Base-by-base conservation (phyloP, 1,139 yeast species). In the Eremothecium coryli region DNA sequence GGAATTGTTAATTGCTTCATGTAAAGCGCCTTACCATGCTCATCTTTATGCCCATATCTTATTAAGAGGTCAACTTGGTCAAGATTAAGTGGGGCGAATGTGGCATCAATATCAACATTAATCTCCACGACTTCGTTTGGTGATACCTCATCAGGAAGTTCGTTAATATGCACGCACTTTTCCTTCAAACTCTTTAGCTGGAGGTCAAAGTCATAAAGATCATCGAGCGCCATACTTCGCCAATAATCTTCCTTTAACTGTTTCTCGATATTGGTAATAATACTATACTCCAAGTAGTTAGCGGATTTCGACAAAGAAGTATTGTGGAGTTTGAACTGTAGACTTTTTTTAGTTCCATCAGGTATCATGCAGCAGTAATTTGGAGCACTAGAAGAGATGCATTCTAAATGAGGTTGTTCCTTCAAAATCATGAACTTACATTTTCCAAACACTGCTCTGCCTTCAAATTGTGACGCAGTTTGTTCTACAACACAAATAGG, bases 261-360 rank as follows among this genome's bases (percentile, higher is more conserved):
- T 7, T 40, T 40, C 29, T 54, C 57, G 15, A 50, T 42, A 31
- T 50, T 50, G 6, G 57, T 52, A 3, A 35, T 27, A 18, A 48
- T 41, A 5, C 40, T 33, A 25, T 52, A 40, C 17, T 41, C 41
- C 5, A 57, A 35, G 34, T 47, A 48, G 36, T 52, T 50, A 10
- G 54, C 49, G 1, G 45, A 29, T 22, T 50, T 45, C 11, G 40
- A 41, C 11, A 55, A 31, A 1, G 60, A 55, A 25, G 46, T 66
- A 51, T 85, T 85, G 23, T 71, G 65, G 29, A 85, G 56, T 1
- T 62, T 57, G 3, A 82, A 58, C 0, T 67, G 58, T 44, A 82
- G 76, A 5, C 54, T 49, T 37, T 65, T 66, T 37, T 64, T 64
- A 44, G 85, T 93, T 2, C 95, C 95, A 50, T 84, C 94, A 17